These are phyloP conservation scores for Apiospora hydei DNA, from an alignment of 2,329 filamentous ascomycete species.

Conservation along the genomic window DNA sequence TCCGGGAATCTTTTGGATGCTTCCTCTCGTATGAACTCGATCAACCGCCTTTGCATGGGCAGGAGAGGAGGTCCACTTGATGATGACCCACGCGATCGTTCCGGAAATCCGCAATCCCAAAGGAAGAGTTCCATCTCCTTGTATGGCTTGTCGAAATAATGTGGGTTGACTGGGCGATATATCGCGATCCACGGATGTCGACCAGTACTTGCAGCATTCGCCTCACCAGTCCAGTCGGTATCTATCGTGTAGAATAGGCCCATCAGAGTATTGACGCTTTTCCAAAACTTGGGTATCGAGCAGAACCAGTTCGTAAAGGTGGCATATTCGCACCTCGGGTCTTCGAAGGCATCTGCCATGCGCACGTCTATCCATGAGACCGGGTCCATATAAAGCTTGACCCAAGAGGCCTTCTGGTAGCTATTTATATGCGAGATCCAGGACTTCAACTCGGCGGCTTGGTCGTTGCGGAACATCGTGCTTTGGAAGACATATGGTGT, in stretches of 20 bases:
- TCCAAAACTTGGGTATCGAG: constrained; percentile 28
- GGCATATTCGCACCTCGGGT: constrained; percentile 36
- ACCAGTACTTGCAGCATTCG: constrained; percentile 29
- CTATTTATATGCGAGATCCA: constrained; percentile 30
- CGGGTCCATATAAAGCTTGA: constrained; percentile 46
- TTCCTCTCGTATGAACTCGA: constrained; percentile 46
- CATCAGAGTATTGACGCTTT: constrained; percentile 45
- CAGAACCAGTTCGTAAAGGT: constrained; percentile 48
- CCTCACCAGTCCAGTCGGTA: constrained; percentile 43
- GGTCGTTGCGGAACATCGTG: constrained; percentile 31
- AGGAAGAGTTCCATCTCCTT: constrained; percentile 57
- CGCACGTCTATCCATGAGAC: constrained; percentile 51
- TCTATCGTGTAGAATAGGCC: constrained; percentile 61
- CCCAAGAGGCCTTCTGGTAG: constrained; percentile 29
- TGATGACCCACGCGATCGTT: constrained; percentile 34
- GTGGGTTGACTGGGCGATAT: constrained; percentile 52
- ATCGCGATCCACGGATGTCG: constrained; percentile 61
- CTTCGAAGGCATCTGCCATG: constrained; percentile 47
- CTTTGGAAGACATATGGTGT: constrained; percentile 29
- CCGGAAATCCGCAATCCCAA: constrained; percentile 54
- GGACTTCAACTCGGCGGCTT: constrained; percentile 31
- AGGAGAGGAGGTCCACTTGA: constrained; percentile 41
- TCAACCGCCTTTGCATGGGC: constrained; percentile 53
- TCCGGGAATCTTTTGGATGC: constrained; percentile 40
- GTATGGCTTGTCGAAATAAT: constrained; percentile 38